Conservation (phyloP, 1,284 basidiomycete genomes). For the Pseudozyma thailandica region DNA sequence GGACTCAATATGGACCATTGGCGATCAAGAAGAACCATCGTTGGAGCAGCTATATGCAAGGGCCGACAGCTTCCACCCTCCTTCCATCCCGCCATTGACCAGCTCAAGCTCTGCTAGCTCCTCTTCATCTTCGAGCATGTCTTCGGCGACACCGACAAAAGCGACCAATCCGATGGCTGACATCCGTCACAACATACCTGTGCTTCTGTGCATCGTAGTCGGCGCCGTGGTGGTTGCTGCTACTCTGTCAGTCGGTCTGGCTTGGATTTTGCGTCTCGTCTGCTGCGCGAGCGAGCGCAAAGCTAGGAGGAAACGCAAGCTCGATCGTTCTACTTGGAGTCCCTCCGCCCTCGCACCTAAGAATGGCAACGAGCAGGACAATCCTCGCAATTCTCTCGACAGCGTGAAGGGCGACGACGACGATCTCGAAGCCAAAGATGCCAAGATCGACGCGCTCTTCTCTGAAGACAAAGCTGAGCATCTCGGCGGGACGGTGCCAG, state of each 20-base stretch:
- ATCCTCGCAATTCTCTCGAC: slow-evolving; percentile 18
- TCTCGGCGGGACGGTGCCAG: slow-evolving; percentile 8
- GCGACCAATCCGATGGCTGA: slow-evolving; percentile 15
- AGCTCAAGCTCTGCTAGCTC: background rate
- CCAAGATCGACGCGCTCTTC: slow-evolving; percentile 27
- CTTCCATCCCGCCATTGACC: slow-evolving; percentile 10
- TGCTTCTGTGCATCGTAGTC: slow-evolving; percentile 48
- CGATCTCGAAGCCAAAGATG: slow-evolving; percentile 27
- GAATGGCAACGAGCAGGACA: background rate
- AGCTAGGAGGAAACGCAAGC: slow-evolving; percentile 21
- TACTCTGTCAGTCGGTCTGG: slow-evolving; percentile 38
- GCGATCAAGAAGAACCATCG: no score
- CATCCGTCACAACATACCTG: slow-evolving; percentile 43
- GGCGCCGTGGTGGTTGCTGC: slow-evolving; percentile 42
- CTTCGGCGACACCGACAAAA: background rate
- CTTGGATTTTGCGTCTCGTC: slow-evolving; percentile 43
- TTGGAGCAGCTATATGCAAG: no score
- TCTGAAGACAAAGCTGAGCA: background rate
- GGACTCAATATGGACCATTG: no score
- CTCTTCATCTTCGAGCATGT: background rate
- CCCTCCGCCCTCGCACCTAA: slow-evolving; percentile 9
- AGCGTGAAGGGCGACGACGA: slow-evolving; percentile 26
- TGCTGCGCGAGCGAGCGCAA: slow-evolving; percentile 31
- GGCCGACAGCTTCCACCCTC: no score
- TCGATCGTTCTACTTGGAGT: slow-evolving; percentile 30